Evolutionary conservation across 805 yeast species (phyloP).

Genomic region (Yarrowia osloensis): DNA sequence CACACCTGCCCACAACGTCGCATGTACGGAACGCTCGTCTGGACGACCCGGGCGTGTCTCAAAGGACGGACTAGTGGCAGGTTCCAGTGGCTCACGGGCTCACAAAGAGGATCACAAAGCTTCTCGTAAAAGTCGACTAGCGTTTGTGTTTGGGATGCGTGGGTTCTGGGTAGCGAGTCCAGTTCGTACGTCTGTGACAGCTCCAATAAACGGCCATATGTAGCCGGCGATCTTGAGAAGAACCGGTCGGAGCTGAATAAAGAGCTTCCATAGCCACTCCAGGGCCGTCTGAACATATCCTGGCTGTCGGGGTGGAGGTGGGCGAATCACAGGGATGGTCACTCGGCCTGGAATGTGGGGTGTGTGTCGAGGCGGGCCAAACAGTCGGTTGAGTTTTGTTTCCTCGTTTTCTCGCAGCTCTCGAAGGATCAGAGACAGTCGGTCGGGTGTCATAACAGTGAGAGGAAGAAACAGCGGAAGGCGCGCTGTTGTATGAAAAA

Average conservation of each 20-base stretch:
- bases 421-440: not conserved
- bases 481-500: not conserved
- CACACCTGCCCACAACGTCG: not conserved
- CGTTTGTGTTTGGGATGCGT: not conserved
- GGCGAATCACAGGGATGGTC: not conserved
- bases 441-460: not conserved
- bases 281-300: conserved; percentile 15
- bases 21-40: not conserved
- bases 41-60: not conserved
- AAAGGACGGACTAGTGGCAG: not conserved
- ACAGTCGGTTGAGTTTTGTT: not conserved
- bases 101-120: conserved; percentile 9
- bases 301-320: not conserved
- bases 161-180: not conserved
- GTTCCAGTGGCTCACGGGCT: not conserved
- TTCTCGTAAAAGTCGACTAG: conserved; percentile 6
- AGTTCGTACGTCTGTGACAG: conserved; percentile 1
- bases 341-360: not conserved
- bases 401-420: not conserved
- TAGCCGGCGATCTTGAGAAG: conserved; percentile 1
- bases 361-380: not conserved
- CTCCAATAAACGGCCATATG: conserved; percentile 17
- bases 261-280: not conserved
- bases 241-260: conserved; percentile 4
- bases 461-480: not conserved